Percentiles rank a stretch among this genome's conserved stretches.
Conservation (phyloP, 345 rosid species). For the Salix koriyanagi region DNA sequence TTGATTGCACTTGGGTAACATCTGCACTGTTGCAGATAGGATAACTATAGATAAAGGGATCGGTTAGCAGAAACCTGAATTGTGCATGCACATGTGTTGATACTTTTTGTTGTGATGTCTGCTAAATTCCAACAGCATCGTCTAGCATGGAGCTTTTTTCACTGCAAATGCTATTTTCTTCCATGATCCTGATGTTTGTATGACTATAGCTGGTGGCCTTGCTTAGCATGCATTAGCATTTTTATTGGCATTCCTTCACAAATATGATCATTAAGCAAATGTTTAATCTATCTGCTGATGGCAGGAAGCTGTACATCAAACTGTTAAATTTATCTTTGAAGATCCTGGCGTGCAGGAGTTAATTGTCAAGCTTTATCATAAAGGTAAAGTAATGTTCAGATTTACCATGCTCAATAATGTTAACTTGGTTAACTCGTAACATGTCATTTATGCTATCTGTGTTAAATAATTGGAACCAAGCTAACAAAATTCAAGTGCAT, state of each 20-base stretch:
- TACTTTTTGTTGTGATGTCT: neutral
- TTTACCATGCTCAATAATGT: neutral
- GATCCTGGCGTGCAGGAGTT: constrained; percentile 98
- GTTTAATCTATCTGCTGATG: constrained; percentile 19
- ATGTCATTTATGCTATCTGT: neutral
- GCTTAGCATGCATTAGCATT: neutral
- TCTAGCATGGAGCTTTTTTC: neutral
- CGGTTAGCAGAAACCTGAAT: neutral
- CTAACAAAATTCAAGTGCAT: neutral
- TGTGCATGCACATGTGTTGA: neutral
- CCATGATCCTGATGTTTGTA: neutral
- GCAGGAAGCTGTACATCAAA: constrained; percentile 92
- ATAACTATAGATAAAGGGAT: neutral
- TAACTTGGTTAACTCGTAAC: too few species aligned
- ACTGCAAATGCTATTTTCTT: neutral
- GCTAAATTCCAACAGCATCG: neutral
- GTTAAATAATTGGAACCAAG: neutral
- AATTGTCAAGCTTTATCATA: constrained; percentile 90
- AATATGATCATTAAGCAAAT: neutral
- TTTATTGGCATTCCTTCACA: constrained; percentile 4
- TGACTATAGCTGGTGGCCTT: neutral
- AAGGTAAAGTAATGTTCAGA: constrained; percentile 42
- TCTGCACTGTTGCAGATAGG: neutral
- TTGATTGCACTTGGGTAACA: too few species aligned
- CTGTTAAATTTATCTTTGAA: constrained; percentile 86